Conservation (phyloP, 108 stramenopile species). For the Tribonema minus region DNA sequence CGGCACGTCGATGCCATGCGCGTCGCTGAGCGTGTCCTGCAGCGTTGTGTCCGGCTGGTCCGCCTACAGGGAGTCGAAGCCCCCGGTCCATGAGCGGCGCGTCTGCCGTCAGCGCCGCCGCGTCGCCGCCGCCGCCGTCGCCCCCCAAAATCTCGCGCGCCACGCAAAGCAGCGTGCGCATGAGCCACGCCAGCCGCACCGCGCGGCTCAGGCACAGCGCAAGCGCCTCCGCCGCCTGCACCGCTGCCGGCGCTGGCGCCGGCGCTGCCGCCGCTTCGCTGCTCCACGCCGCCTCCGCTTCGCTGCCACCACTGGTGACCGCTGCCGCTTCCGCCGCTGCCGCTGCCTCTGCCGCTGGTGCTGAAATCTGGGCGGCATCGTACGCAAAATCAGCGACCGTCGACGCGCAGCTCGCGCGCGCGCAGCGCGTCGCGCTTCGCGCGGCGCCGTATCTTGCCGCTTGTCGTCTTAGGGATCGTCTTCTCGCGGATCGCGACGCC, state of each 20-base stretch:
- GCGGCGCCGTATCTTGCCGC: constrained; percentile 83
- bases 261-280: neutral
- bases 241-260: neutral
- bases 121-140: neutral
- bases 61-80: neutral
- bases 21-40: neutral
- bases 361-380: neutral
- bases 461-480: constrained; percentile 94
- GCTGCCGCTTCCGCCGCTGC: neutral
- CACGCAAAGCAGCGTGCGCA: neutral
- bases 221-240: neutral
- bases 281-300: neutral
- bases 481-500: constrained; percentile 73
- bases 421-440: constrained; percentile 13
- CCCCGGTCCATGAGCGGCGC: neutral
- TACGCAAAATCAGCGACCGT: no score
- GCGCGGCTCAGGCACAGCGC: neutral
- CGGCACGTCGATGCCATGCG: neutral
- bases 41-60: neutral
- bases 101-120: neutral
- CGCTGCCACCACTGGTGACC: neutral
- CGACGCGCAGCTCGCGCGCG: neutral
- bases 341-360: neutral
- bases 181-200: neutral
- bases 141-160: no score